Base-by-base conservation (phyloP, 345 rosid species). In the Alliaria petiolata region DNA sequence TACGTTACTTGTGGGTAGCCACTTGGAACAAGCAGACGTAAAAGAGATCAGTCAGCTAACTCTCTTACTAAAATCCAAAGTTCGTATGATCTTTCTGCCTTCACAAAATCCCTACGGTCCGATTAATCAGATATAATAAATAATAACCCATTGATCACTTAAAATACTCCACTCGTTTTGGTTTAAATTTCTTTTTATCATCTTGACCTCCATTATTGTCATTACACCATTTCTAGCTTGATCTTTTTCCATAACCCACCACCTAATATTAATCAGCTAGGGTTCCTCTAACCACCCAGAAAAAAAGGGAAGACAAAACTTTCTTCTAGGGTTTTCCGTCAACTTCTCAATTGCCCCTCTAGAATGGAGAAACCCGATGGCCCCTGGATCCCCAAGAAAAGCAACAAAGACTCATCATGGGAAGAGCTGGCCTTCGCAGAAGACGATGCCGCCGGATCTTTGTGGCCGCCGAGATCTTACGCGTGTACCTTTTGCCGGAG, bases 381-480 rank as follows among this genome's bases (percentile, higher is more conserved):
- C 56, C 20, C 64, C 7, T 20, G 36, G 44, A 74, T 59, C 66
- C 55, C 70, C 25, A 47, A 36, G 64, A 66, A 42, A 62, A 67
- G 69, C 57, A 51, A 52, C 30, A 62, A 69, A 62, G 75, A 54
- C n/a, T 54, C 79, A 47, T 93, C 98, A 1, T 92, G 95, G 96
- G 95, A 92, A 83, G 98, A 92, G 79, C 84, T 83, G 51, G 98
- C 92, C 61, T 92, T 92, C 50, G 92, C 96, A 0, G 89, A 85
- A 77, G 98, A 92, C 66, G 98, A 92, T 73, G 85, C 93, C 0
- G 82, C 88, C 2, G 93, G 93, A 39, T 33, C 85, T 20, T 55
- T 83, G 68, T 92, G 98, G 96, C 98, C 98, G n/a, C 96, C 98
- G 15, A 90, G 96, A 83, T 89, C 89, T 70, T 89, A 91, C 72